Base-by-base conservation (phyloP, 83 land plant species). In the Thuja plicata region DNA sequence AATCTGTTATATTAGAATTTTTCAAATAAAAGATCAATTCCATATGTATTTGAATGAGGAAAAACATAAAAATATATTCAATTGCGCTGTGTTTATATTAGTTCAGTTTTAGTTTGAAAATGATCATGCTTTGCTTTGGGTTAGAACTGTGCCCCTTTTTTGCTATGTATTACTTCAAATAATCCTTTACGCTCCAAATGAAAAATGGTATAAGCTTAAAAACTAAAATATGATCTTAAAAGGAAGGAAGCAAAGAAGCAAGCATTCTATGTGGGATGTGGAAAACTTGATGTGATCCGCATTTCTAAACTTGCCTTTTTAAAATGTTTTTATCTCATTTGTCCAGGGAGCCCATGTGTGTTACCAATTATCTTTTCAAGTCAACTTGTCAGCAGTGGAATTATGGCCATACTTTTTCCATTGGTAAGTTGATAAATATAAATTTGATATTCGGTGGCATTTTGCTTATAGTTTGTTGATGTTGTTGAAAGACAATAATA, bases 351-450 rank as follows among this genome's bases (percentile, higher is more conserved):
- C 78, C 97, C 97, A 10, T 95, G 96, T 90, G 96, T 94, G 45
- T 82, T 96, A 87, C 92, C 95, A 24, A 92, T 90, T 38, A 90
- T 95, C 92, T 91, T 95, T 87, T 95, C 90, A 82, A 89, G 96
- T 87, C 94, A 92, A 52, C 95, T 96, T 60, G 94, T 94, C 57
- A 91, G 94, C 87, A 84, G 90, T 90, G 97, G 94, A 35, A 92
- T 95, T 38, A 93, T 93, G 93, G 96, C 97, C 54, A 88, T 92
- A 55, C 92, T 94, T 54, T 95, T 89, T 89, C 97, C 97, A 60
- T 86, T 95, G 91, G 97, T 95, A 93, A 32, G 87, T n/a, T 46
- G 55, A 46, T 10, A n/a, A 82, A 82, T 16, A 82, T 82, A 46
- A 16, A 82, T 46, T 41, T 52, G 52, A 19, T 7, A 45, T 45